Percentiles rank a stretch among this genome's conserved stretches.
phyloP scores from a whole-genome alignment of 2,329 filamentous ascomycete species.

The Myriosclerotinia scirpicola region DNA sequence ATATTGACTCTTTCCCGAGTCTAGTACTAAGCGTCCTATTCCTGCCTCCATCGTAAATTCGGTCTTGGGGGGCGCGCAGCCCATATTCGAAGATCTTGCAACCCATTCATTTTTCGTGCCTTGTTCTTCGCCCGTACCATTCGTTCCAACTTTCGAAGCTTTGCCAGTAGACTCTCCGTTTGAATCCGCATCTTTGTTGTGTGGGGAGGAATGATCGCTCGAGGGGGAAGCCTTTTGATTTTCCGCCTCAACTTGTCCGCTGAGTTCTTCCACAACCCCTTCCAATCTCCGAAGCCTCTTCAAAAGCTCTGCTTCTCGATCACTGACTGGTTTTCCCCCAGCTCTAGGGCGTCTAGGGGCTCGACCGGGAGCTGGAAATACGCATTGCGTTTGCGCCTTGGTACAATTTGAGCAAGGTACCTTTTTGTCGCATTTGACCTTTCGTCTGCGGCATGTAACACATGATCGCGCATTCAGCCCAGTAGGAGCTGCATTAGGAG shows the following conservation, averaged over 20 bases:
- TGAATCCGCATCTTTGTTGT: constrained; percentile 30
- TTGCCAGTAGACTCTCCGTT: constrained; percentile 19
- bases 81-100: constrained; percentile 31
- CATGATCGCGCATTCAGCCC: constrained; percentile 43
- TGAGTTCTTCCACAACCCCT: constrained; percentile 70
- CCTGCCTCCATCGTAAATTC: constrained; percentile 43
- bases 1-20: constrained; percentile 68
- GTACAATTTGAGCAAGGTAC: constrained; percentile 74
- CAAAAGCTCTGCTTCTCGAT: constrained; percentile 67
- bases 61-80: constrained; percentile 34
- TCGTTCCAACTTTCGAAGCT: constrained; percentile 29
- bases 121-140: constrained; percentile 37
- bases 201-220: constrained; percentile 31
- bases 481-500: constrained; percentile 30
- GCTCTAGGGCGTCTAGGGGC: constrained; percentile 68
- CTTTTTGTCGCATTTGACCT: constrained; percentile 75
- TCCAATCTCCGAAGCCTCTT: constrained; percentile 72
- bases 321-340: constrained; percentile 58
- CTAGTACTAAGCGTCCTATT: constrained; percentile 67
- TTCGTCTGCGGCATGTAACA: constrained; percentile 56
- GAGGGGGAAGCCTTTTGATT: constrained; percentile 34
- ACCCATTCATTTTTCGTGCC: constrained; percentile 36
- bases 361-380: constrained; percentile 72
- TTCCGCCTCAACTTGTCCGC: constrained; percentile 54
- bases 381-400: constrained; percentile 67